These are phyloP conservation scores for Jaminaea rosea DNA, from an alignment of 1,284 basidiomycete species.

Conservation along the genomic window DNA sequence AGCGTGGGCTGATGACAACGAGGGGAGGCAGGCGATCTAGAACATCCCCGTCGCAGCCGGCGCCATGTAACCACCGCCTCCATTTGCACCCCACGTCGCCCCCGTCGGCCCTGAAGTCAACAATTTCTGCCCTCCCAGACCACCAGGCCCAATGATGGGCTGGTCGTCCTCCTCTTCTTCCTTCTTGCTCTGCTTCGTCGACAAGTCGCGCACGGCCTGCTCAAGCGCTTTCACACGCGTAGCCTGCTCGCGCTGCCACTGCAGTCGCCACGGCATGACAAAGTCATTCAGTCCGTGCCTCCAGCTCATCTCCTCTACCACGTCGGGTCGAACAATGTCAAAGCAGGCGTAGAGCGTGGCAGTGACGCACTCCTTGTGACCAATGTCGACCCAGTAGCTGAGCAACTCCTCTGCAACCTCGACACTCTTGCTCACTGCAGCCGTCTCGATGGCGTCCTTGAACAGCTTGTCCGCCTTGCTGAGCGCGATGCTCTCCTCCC, in stretches of 20 bases:
- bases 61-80: conserved; percentile 12
- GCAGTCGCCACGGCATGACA: conserved; percentile 88
- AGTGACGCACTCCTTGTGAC: conserved; percentile 95
- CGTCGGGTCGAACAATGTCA: conserved; percentile 79
- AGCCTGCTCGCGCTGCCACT: conserved; percentile 55
- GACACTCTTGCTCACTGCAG: conserved; percentile 66
- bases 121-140: conserved; percentile 1
- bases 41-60: conserved; percentile 9
- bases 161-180: conserved; percentile 64
- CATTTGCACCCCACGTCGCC: conserved; percentile 12
- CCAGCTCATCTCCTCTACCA: conserved; percentile 92
- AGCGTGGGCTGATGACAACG: no score
- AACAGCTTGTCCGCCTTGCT: conserved; percentile 94
- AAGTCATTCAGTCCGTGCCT: conserved; percentile 89
- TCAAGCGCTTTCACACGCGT: conserved; percentile 55
- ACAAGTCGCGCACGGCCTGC: conserved; percentile 66
- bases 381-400: conserved; percentile 77
- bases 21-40: no score
- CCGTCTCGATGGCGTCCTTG: conserved; percentile 90
- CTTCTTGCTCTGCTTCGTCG: conserved; percentile 67
- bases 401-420: conserved; percentile 89
- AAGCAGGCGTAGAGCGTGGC: conserved; percentile 83
- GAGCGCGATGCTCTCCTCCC: conserved; percentile 87
- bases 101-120: background rate
- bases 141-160: conserved; percentile 25